phyloP scores from a whole-genome alignment of 2,329 filamentous ascomycete genomes.

The Amphichorda felina region DNA sequence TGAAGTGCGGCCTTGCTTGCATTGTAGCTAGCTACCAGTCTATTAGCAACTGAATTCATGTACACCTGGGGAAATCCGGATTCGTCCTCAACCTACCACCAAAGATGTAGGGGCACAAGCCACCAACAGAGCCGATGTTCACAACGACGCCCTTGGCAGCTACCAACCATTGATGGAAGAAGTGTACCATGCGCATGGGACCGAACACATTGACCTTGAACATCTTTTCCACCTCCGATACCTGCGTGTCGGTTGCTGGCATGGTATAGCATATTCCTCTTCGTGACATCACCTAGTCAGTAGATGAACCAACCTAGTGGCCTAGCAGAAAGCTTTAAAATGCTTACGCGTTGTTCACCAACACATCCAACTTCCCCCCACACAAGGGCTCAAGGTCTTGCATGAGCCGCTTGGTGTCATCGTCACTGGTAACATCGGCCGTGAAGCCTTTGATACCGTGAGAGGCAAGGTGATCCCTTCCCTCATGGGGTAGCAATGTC shows the following conservation, averaged over 20 bases:
- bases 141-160: constrained; percentile 10
- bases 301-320: background rate
- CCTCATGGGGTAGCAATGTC: constrained; percentile 37
- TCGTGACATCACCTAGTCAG: background rate
- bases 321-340: background rate
- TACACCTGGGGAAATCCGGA: background rate
- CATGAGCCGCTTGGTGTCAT: constrained; percentile 37
- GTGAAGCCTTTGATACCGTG: constrained; percentile 35
- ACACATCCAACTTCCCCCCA: constrained; percentile 40
- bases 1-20: constrained; percentile 11
- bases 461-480: constrained; percentile 30
- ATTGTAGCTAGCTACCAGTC: constrained; percentile 8
- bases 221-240: constrained; percentile 18
- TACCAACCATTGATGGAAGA: constrained; percentile 9
- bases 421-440: constrained; percentile 40
- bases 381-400: constrained; percentile 34
- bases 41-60: background rate
- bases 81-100: constrained; percentile 2
- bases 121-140: constrained; percentile 12
- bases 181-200: constrained; percentile 11
- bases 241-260: constrained; percentile 15
- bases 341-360: constrained; percentile 46
- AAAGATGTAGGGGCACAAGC: constrained; percentile 9
- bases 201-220: constrained; percentile 32
- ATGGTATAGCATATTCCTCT: constrained; percentile 8